These are phyloP conservation scores for Metarhizium humberi DNA, from an alignment of 2,329 filamentous ascomycete genomes.

Conservation along the genomic window DNA sequence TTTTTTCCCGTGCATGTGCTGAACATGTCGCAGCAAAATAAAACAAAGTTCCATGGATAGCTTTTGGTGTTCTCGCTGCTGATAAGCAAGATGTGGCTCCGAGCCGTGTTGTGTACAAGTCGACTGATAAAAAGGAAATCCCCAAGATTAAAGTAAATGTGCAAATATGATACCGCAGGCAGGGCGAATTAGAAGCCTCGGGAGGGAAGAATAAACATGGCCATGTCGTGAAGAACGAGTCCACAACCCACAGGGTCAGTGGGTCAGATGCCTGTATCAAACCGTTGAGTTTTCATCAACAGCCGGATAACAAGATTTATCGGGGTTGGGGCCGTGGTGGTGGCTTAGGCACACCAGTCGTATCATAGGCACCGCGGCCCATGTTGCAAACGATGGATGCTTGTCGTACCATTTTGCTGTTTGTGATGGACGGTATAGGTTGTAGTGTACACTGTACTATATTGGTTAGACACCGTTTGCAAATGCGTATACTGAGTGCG, in stretches of 20 bases:
- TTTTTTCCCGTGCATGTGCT: slow-evolving; percentile 6
- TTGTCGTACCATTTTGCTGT: slow-evolving; percentile 26
- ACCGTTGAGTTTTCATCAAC: not conserved
- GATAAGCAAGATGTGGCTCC: slow-evolving; percentile 28
- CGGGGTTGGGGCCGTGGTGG: slow-evolving; percentile 31
- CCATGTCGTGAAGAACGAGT: not conserved
- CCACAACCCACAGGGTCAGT: not conserved
- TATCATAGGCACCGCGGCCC: slow-evolving; percentile 43
- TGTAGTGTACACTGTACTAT: not conserved
- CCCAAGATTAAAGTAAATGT: slow-evolving; percentile 8
- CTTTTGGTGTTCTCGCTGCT: slow-evolving; percentile 23
- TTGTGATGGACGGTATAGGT: not conserved
- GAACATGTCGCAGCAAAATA: not conserved
- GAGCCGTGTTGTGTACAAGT: slow-evolving; percentile 26
- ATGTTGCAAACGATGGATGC: slow-evolving; percentile 31
- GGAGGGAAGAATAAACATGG: not conserved
- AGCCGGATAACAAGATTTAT: slow-evolving; percentile 15
- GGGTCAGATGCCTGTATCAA: not conserved
- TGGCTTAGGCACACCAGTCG: slow-evolving; percentile 39
- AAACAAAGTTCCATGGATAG: slow-evolving; percentile 6
- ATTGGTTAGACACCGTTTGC: slow-evolving; percentile 1
- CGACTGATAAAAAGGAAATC: slow-evolving; percentile 17
- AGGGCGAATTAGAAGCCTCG: slow-evolving; percentile 14
- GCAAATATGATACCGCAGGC: slow-evolving; percentile 18
- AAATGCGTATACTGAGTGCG: not conserved